Evolutionary conservation across 164 flowering plant genomes (phyloP), one percentile per base, ranked within the genome.

Genomic region (Tetrastigma voinierianum): DNA sequence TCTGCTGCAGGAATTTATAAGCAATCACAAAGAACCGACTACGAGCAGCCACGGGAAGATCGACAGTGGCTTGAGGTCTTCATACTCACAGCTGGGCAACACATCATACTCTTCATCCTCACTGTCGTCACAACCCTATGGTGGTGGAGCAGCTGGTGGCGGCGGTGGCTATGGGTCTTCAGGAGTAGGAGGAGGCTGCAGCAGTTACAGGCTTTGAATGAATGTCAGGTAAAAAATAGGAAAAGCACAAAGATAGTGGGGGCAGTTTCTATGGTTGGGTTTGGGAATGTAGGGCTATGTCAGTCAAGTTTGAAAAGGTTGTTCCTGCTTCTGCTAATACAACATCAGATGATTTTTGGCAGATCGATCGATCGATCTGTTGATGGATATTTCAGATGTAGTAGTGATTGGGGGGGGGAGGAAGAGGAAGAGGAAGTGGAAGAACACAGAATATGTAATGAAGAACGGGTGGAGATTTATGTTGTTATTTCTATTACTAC

Each of bases 161-260:
- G n/a, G n/a, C n/a, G n/a, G 84, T 19, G 84, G 84, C 21, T 85
- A 85, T 62, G 86, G 89, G 58, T 76, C 89, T 6, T 83, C n/a
- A 45, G 85, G 88, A 44, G 40, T 79, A n/a, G n/a, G n/a, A 17
- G 90, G 90, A 57, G 85, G 89, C 48, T 86, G 82, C 67, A 56
- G 79, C 65, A 78, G 78, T 65, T 88, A 51, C 73, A 82, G 91
- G 83, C 74, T 82, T 65, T 90, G 78, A 80, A 54, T 44, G 9
- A 57, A 49, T 24, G 9, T n/a, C n/a, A n/a, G n/a, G n/a, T n/a
- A n/a, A n/a, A 45, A 12, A 46, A 57, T 15, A 10, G 24, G 46
- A n/a, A n/a, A n/a, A n/a, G n/a, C n/a, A 9, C 23, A 16, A 32
- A 57, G 10, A 7, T 13, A 57, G 4, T 57, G 12, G n/a, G n/a